Conservation (phyloP, 2,329 filamentous ascomycete species). For the Neurospora sp. region DNA sequence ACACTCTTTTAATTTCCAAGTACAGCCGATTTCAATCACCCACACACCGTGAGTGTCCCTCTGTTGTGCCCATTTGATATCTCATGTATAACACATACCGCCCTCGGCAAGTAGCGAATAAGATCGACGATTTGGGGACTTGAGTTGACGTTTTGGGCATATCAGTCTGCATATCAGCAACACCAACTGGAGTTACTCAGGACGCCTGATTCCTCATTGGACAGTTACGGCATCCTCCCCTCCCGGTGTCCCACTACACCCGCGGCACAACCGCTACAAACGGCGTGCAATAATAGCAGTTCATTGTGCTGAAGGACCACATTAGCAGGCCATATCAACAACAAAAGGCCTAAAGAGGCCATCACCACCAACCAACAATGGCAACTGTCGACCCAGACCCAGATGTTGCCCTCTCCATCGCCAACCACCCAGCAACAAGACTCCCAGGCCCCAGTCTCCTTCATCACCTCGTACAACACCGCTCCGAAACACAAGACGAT, state of each 20-base stretch:
- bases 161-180: neutral
- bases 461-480: conserved; percentile 48
- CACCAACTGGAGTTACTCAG: neutral
- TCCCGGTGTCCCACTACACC: neutral
- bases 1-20: neutral
- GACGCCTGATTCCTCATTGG: neutral
- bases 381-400: neutral
- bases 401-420: conserved; percentile 28
- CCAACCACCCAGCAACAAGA: conserved; percentile 32
- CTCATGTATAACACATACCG: neutral
- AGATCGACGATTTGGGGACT: neutral
- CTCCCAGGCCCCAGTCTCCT: conserved; percentile 36
- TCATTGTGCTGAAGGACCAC: neutral
- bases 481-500: conserved; percentile 18
- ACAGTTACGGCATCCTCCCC: neutral
- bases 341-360: neutral
- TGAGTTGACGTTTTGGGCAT: neutral
- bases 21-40: neutral
- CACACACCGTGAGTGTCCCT: neutral
- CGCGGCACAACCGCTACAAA: neutral
- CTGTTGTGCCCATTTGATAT: neutral
- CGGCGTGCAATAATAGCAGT: neutral
- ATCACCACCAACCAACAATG: neutral
- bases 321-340: neutral
- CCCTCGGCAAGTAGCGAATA: neutral